phyloP scores from a whole-genome alignment of 1,284 basidiomycete species.

The Coriolopsis trogii region DNA sequence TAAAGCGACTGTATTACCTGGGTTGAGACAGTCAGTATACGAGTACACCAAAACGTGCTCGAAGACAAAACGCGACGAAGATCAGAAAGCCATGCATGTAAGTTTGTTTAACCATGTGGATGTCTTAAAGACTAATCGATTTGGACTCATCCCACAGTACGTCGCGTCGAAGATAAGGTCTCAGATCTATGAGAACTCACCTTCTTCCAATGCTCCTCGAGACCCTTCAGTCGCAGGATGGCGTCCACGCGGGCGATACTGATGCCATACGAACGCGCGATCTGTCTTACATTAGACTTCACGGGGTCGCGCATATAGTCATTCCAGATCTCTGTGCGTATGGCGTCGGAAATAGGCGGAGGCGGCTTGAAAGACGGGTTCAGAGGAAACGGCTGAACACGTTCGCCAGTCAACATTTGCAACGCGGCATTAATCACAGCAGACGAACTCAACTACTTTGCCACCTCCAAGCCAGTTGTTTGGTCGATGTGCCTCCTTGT shows the following conservation, averaged over 20 bases:
- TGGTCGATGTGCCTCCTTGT: slow-evolving; percentile 43
- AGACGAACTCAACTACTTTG: slow-evolving; percentile 52
- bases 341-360: slow-evolving; percentile 66
- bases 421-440: slow-evolving; percentile 1
- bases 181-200: slow-evolving; percentile 48
- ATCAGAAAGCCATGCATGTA: slow-evolving; percentile 51
- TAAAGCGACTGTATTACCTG: slow-evolving; percentile 24
- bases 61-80: slow-evolving; percentile 19
- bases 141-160: slow-evolving; percentile 59
- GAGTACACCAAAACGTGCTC: slow-evolving; percentile 14
- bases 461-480: slow-evolving; percentile 64
- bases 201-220: slow-evolving; percentile 71
- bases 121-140: slow-evolving; percentile 91
- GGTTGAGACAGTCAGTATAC: slow-evolving; percentile 22
- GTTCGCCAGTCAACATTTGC: slow-evolving; percentile 18
- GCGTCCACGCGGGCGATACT: slow-evolving; percentile 80
- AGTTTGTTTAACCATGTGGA: slow-evolving; percentile 58
- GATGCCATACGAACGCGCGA: slow-evolving; percentile 63
- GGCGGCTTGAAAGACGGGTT: slow-evolving; percentile 82
- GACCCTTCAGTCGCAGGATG: slow-evolving; percentile 76
- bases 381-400: slow-evolving; percentile 77
- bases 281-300: slow-evolving; percentile 57
- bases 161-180: slow-evolving; percentile 16
- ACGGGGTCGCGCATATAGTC: slow-evolving; percentile 60
- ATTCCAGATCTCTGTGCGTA: slow-evolving; percentile 57